Evolutionary conservation across 2,329 filamentous ascomycete genomes (phyloP).

Genomic region (Mollisiaceae sp.): DNA sequence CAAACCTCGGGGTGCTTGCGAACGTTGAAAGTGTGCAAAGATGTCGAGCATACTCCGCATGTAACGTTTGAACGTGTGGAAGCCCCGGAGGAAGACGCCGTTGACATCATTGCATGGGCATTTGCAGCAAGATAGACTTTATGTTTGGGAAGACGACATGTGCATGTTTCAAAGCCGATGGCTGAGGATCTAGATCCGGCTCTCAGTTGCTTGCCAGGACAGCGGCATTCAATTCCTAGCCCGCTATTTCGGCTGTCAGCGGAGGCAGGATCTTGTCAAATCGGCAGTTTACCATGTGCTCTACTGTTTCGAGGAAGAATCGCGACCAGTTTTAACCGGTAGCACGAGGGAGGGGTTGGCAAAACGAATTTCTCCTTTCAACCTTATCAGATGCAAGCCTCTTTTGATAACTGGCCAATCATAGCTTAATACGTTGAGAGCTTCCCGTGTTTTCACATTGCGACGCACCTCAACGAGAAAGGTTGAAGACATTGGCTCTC

Average conservation of each 20-base stretch:
- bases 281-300: conserved; percentile 1
- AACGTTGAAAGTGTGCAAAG: not conserved
- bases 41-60: conserved; percentile 7
- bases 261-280: not conserved
- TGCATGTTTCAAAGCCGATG: conserved; percentile 1
- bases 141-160: not conserved
- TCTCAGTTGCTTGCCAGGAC: not conserved
- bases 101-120: conserved; percentile 5
- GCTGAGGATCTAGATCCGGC: conserved; percentile 1
- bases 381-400: conserved; percentile 9
- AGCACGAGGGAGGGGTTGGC: not conserved
- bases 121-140: not conserved
- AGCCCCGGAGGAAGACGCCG: not conserved
- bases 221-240: not conserved
- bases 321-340: not conserved
- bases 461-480: not conserved
- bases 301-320: not conserved
- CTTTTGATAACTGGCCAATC: not conserved
- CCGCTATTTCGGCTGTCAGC: not conserved
- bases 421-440: not conserved
- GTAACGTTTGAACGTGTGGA: conserved; percentile 4
- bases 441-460: not conserved
- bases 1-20: not conserved
- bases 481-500: conserved; percentile 1
- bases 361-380: not conserved